Base-by-base conservation (phyloP, 768 basidiomycete species). In the Crepidotus variabilis region DNA sequence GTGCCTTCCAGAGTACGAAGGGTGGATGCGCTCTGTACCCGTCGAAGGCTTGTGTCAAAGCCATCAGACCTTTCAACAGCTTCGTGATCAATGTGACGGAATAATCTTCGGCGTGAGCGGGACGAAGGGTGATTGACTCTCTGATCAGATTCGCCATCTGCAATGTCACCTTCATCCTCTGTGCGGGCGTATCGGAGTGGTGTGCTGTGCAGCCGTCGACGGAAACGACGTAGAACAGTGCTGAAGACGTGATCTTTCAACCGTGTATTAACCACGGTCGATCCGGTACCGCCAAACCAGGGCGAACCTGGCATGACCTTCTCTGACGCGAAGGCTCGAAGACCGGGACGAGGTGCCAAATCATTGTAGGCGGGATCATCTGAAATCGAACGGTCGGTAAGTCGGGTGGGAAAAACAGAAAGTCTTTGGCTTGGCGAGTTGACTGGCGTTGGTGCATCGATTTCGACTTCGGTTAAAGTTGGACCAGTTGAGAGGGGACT, bases 181-280 rank as follows among this genome's bases (percentile, higher is more conserved):
- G 75, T 78, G 61, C 71, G 73, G 22, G 72, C 66, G 35, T 65
- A 72, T 43, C 73, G 67, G 11, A 65, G 65, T 61, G 70, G 70
- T 28, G 74, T 69, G 21, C 74, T 75, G 43, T 71, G 76, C 9
- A 75, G 72, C 33, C 82, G 81, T 61, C 83, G 81, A 36, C 81
- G 79, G 56, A 93, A 82, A 56, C 90, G 79, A 49, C 86, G 84
- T 59, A 98, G 75, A 32, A 98, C 85, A 16, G 91, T 90, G 58
- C 84, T 90, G 67, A 99, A 96, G 47, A 99, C 93, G 63, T 96
- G 94, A 66, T 98, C 94, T 71, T 94, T 95, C 56, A 99, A 76
- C 68, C 85, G 91, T 36, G 90, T 93, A 70, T 99, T 98, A 57
- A 98, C 94, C 52, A 87, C 82, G 5, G 97, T 98, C 13, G 90